Base-by-base conservation (phyloP, 768 basidiomycete genomes). In the Dacryopinax primogenitus region DNA sequence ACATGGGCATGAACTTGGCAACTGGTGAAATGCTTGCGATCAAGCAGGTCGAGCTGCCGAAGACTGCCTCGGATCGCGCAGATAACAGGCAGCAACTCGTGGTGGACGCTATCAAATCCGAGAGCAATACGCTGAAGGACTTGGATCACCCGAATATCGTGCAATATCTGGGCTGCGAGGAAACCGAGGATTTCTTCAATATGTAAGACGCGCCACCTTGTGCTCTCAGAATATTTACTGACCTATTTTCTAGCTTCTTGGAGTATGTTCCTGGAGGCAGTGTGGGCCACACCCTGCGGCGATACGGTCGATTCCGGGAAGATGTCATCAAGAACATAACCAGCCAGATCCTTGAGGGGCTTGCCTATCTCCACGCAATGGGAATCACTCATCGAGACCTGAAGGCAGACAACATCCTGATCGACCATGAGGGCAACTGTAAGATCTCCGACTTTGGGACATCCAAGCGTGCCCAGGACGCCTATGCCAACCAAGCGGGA, bases 361-460 rank as follows among this genome's bases (percentile, higher is more conserved):
- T 99, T 36, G 88, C 90, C 65, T 99, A 98, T 72, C 83, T 99
- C 11, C 96, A 99, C 76, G 86, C 84, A 6, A 85, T 85, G 71
- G 87, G 89, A 64, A 96, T 99, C 71, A 81, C 97, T 34, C 96
- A 99, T 74, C 82, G 96, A 76, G 94, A 99, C 75, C 78, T 99
- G 69, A 99, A 99, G 76, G 92, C 92, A 15, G 96, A 99, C 76
- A 99, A 98, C 72, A 96, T 99, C 71, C 83, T 99, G 18, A 92
- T 97, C 18, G 95, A 98, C 73, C 87, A 85, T 72, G 81, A 84
- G 15, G 96, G 96, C 0, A 78, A 88, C 26, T 96, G 94, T 81
- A 98, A 98, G 77, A 98, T 99, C 63, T 94, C 92, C 1, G 94
- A 98, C 76, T 97, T 97, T 72, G 96, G 96, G 41, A 97, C 98